Conservation (phyloP, 1,139 yeast species). For the Geotrichum phurueaensis region DNA sequence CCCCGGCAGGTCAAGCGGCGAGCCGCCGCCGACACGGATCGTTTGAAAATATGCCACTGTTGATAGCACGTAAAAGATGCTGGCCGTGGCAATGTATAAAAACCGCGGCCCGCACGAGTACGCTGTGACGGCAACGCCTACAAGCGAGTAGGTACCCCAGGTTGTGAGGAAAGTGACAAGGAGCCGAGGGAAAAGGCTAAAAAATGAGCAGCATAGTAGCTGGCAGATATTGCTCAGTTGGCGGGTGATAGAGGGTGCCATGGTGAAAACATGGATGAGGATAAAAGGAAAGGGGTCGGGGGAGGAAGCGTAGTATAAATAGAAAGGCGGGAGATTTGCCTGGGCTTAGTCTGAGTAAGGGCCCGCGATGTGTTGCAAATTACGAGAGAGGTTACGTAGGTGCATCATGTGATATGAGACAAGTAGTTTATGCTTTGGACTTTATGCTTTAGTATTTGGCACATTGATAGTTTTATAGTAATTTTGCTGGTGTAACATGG, state of each 20-base stretch:
- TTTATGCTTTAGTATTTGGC: no score
- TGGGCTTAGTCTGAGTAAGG: not conserved
- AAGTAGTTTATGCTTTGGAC: no score
- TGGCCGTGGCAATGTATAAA: slow-evolving; percentile 26
- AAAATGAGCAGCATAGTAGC: slow-evolving; percentile 44
- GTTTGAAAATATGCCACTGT: slow-evolving; percentile 50
- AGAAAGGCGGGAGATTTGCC: not conserved
- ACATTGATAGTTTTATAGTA: no score
- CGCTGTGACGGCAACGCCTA: slow-evolving; percentile 23
- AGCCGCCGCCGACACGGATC: slow-evolving; percentile 49
- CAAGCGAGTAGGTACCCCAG: slow-evolving; percentile 54
- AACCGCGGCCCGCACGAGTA: slow-evolving; percentile 26
- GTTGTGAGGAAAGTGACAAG: slow-evolving; percentile 46
- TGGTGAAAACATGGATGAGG: not conserved
- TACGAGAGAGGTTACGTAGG: no score
- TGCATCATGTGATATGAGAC: no score
- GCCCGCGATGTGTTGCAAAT: no score
- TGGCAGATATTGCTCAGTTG: slow-evolving; percentile 19
- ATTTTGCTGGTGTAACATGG: no score
- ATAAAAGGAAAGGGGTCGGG: not conserved
- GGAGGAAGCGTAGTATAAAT: not conserved
- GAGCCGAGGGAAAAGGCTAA: slow-evolving; percentile 54
- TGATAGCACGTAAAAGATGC: slow-evolving; percentile 24
- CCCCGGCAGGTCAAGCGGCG: slow-evolving; percentile 39
- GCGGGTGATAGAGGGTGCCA: slow-evolving; percentile 1